These are phyloP conservation scores for Irpex lacteus DNA, from an alignment of 1,284 basidiomycete species.

Conservation along the genomic window DNA sequence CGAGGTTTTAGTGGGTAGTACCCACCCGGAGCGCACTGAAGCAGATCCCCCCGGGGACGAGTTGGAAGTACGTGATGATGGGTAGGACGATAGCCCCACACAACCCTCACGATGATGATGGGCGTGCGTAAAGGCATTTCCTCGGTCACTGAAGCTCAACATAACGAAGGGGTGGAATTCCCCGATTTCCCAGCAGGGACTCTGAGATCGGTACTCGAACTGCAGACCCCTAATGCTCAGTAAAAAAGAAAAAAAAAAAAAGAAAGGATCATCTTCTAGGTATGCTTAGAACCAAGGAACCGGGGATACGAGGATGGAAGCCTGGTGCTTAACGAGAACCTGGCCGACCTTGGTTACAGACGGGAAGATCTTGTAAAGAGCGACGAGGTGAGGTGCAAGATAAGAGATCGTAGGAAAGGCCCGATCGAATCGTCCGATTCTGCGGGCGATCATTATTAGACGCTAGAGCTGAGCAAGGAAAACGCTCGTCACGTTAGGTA, in stretches of 20 bases:
- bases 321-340: too few relatives aligned
- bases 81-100: neutral
- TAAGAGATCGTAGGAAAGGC: too few relatives aligned
- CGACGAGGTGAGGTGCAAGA: too few relatives aligned
- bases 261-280: neutral
- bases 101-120: neutral
- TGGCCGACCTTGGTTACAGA: too few relatives aligned
- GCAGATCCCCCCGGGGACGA: too few relatives aligned
- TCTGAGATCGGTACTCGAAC: neutral
- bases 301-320: too few relatives aligned
- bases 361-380: too few relatives aligned
- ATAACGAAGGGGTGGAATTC: neutral
- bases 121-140: neutral
- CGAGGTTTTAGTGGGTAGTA: neutral
- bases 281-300: too few relatives aligned
- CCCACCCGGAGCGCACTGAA: neutral
- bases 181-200: neutral
- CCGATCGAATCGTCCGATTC: too few relatives aligned
- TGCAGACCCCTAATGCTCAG: neutral
- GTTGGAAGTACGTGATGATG: neutral
- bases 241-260: neutral
- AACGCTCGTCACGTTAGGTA: too few relatives aligned
- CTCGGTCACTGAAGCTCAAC: neutral
- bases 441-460: too few relatives aligned
- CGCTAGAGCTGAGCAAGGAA: too few relatives aligned